Evolutionary conservation across 805 yeast genomes (phyloP).

Genomic region (Maudiozyma barnettii): DNA sequence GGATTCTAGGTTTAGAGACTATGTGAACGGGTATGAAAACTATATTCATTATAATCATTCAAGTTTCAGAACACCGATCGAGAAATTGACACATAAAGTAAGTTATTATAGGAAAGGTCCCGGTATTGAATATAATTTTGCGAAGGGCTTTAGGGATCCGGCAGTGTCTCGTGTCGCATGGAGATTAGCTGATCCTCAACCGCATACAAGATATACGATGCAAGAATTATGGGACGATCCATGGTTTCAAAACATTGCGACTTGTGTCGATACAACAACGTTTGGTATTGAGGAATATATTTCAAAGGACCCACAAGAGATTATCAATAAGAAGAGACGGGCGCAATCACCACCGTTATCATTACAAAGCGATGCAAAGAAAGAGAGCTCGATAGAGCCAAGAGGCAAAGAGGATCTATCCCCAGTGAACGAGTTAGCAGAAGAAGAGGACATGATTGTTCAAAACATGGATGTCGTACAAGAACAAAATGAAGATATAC

Average conservation of each 20-base stretch:
- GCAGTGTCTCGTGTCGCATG: constrained; percentile 65
- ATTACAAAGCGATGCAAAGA: background rate
- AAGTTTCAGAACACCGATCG: constrained; percentile 31
- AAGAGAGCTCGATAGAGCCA: background rate
- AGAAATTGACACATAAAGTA: constrained; percentile 23
- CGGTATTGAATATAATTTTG: constrained; percentile 63
- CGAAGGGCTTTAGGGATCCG: constrained; percentile 46
- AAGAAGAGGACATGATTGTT: background rate
- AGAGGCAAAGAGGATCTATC: background rate
- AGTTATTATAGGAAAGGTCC: constrained; percentile 43
- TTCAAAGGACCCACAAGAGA: constrained; percentile 9
- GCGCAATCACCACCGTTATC: no score
- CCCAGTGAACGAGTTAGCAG: background rate
- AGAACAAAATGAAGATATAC: background rate
- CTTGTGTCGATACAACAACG: constrained; percentile 33
- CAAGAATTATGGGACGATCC: constrained; percentile 49
- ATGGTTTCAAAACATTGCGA: constrained; percentile 51
- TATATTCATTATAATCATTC: constrained; percentile 34
- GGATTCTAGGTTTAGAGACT: constrained; percentile 49
- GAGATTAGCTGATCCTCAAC: constrained; percentile 62
- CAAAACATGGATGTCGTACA: background rate
- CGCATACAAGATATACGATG: constrained; percentile 43
- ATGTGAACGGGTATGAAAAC: constrained; percentile 38
- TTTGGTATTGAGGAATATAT: constrained; percentile 8
- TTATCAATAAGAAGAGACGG: background rate